These are phyloP conservation scores for Aspergillus wentii DNA, from an alignment of 495 filamentous ascomycete species.

Conservation along the genomic window DNA sequence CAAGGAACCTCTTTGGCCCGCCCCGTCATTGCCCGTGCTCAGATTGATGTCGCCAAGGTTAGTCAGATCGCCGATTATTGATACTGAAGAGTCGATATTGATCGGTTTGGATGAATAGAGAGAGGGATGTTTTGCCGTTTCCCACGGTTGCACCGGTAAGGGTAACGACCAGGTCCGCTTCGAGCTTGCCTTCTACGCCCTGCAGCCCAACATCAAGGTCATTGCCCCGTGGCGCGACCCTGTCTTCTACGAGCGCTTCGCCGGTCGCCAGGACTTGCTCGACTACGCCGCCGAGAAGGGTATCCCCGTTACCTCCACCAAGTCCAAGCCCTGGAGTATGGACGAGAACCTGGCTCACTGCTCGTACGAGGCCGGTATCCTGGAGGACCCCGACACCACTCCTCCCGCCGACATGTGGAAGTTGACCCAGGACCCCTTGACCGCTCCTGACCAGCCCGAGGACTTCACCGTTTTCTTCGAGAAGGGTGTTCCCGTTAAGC, in stretches of 20 bases:
- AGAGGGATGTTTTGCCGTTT: slow-evolving; percentile 50
- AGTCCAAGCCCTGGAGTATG: slow-evolving; percentile 75
- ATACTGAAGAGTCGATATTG: slow-evolving; percentile 1
- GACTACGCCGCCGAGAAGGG: slow-evolving; percentile 73
- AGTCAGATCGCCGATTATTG: slow-evolving; percentile 13
- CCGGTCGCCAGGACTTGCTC: slow-evolving; percentile 82
- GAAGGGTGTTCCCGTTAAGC: slow-evolving; percentile 76
- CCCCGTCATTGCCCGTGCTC: slow-evolving; percentile 81
- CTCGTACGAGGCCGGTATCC: slow-evolving; percentile 78
- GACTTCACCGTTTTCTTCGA: slow-evolving; percentile 79
- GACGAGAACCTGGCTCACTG: slow-evolving; percentile 92
- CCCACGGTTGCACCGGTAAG: slow-evolving; percentile 82
- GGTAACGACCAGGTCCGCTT: slow-evolving; percentile 88
- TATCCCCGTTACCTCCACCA: slow-evolving; percentile 85
- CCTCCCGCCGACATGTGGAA: slow-evolving; percentile 85
- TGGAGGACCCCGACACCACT: slow-evolving; percentile 46
- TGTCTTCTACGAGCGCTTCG: slow-evolving; percentile 77
- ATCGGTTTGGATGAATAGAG: too few relatives aligned
- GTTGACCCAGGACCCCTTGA: slow-evolving; percentile 65
- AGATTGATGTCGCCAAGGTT: slow-evolving; percentile 62
- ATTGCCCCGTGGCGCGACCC: slow-evolving; percentile 87
- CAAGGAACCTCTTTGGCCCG: slow-evolving; percentile 74
- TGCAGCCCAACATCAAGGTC: slow-evolving; percentile 74
- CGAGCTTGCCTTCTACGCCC: slow-evolving; percentile 71
- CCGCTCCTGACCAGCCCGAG: slow-evolving; percentile 70